These are phyloP conservation scores for Candida tropicalis DNA, from an alignment of 1,139 yeast species.

Conservation along the genomic window DNA sequence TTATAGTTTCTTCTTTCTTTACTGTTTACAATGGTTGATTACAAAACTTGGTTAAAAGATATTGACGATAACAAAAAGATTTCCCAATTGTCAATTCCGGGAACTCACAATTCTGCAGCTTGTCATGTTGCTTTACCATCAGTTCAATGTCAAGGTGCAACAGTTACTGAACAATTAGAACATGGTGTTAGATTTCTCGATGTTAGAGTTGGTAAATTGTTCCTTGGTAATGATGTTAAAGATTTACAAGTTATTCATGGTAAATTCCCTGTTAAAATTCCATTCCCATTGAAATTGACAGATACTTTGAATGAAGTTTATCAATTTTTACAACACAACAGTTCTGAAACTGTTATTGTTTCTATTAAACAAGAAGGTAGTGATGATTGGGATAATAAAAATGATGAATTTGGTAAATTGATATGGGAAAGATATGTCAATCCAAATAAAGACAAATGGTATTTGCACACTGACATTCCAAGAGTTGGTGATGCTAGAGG, in stretches of 20 bases:
- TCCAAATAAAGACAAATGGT: constrained; percentile 60
- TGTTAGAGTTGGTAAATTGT: constrained; percentile 63
- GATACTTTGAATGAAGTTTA: constrained; percentile 59
- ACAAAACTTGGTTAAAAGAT: constrained; percentile 56
- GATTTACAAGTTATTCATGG: constrained; percentile 71
- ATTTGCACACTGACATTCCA: constrained; percentile 59
- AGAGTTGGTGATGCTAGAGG: constrained; percentile 66
- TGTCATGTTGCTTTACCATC: constrained; percentile 75
- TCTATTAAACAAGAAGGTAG: constrained; percentile 78
- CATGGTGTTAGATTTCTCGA: constrained; percentile 79
- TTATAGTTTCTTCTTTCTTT: background rate
- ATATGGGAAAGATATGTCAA: constrained; percentile 63
- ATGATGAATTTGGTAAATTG: constrained; percentile 66
- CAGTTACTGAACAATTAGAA: constrained; percentile 62
- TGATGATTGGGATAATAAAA: constrained; percentile 60
- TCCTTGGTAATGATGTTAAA: constrained; percentile 47
- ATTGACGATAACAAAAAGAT: constrained; percentile 54
- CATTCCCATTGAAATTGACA: constrained; percentile 55
- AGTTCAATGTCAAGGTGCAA: constrained; percentile 74
- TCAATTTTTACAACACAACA: constrained; percentile 53
- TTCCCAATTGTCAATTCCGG: constrained; percentile 67
- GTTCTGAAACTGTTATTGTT: constrained; percentile 64
- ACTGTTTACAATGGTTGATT: constrained; percentile 36
- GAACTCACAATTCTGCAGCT: constrained; percentile 82
- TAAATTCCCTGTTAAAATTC: constrained; percentile 69